Conservation (phyloP, 257 asterid genomes). For the Plantago major region DNA sequence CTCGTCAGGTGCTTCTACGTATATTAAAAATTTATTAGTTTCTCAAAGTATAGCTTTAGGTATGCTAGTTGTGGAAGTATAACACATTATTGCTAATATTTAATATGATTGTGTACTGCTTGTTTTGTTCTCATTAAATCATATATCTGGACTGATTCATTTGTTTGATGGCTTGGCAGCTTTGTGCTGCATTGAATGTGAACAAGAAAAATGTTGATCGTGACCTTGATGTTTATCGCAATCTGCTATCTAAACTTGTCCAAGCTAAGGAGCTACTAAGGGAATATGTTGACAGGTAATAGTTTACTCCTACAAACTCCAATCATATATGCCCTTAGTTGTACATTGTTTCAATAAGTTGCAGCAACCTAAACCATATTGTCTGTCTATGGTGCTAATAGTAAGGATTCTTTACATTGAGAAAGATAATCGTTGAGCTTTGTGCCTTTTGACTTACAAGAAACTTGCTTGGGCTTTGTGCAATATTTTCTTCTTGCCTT, state of each 20-base stretch:
- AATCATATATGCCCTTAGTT: not conserved
- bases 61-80: too few species aligned
- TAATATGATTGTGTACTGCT: too few species aligned
- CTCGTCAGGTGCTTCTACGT: too few species aligned
- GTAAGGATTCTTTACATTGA: too few species aligned
- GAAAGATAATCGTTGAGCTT: too few species aligned
- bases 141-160: conserved; percentile 14
- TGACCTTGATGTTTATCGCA: conserved; percentile 95
- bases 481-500: too few species aligned
- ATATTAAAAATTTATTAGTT: too few species aligned
- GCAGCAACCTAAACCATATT: not conserved
- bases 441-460: too few species aligned
- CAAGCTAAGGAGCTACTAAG: conserved; percentile 92
- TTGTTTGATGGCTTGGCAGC: conserved; percentile 46
- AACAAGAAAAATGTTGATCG: conserved; percentile 91
- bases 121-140: not conserved
- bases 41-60: too few species aligned
- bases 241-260: conserved; percentile 90
- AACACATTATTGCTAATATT: too few species aligned
- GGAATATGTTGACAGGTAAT: conserved; percentile 89
- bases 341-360: not conserved
- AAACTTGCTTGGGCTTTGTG: not conserved
- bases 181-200: conserved; percentile 78
- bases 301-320: conserved; percentile 15
- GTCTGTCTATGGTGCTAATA: too few species aligned